Evolutionary conservation across 2,329 filamentous ascomycete species (phyloP).

Genomic region (Apiospora pterosperma): DNA sequence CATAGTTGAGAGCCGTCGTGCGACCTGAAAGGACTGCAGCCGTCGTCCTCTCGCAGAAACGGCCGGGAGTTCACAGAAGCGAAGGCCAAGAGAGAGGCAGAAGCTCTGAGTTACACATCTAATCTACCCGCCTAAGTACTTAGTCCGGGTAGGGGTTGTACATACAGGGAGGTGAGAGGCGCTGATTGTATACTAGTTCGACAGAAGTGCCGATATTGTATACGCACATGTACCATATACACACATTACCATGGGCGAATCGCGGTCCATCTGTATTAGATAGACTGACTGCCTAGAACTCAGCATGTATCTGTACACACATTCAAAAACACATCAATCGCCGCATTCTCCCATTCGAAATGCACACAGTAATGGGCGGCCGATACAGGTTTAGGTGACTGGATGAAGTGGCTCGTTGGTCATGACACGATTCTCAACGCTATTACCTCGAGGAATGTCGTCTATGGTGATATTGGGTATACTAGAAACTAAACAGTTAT

Average conservation of each 20-base stretch:
- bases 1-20: too few relatives aligned
- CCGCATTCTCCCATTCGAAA: background rate
- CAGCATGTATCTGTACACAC: background rate
- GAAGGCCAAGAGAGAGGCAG: background rate
- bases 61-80: too few relatives aligned
- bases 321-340: background rate
- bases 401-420: too few relatives aligned
- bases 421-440: background rate
- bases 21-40: too few relatives aligned
- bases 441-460: background rate
- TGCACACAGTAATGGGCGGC: too few relatives aligned
- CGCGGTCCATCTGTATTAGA: background rate
- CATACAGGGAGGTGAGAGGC: background rate
- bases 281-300: background rate
- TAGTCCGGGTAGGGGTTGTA: background rate
- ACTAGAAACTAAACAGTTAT: background rate
- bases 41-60: too few relatives aligned
- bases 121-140: background rate
- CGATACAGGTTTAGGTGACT: too few relatives aligned
- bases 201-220: background rate
- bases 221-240: background rate
- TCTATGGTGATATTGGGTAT: slow-evolving; percentile 1
- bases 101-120: background rate
- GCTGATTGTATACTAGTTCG: background rate
- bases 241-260: background rate